Base-by-base conservation (phyloP, 805 yeast genomes). In the Ogataea populi-albae region DNA sequence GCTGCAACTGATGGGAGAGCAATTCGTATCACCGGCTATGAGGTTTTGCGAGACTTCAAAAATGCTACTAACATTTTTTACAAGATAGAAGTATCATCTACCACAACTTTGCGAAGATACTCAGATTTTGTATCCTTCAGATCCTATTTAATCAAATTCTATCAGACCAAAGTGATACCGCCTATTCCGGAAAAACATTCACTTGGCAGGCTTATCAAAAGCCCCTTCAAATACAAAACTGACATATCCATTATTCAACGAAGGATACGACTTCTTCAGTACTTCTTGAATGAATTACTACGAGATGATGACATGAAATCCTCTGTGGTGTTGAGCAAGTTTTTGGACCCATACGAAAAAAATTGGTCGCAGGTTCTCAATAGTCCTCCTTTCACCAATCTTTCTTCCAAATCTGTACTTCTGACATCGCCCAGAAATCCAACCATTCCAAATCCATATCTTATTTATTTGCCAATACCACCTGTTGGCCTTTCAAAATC, bases 151-250 rank as follows among this genome's bases (percentile, higher is more conserved):
- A 65, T 77, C 2, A 77, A 79, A 45, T 67, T 89, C 35, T 81
- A 83, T 50, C 98, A 98, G 4, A 78, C 94, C 4, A 62, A 85
- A n/a, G 75, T 93, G 8, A 77, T 93, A 7, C 98, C 99, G 3
- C 96, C 97, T 1, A 86, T 93, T n/a, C 98, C 98, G 0, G 84
- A 81, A 55, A 85, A 84, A 52, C 93, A 84, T 43, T 69, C 79
- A 2, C 45, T 76, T 11, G 61, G 73, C 28, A 44, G 52, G 25
- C 42, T 60, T 14, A 40, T 63, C 14, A 47, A 47, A 18, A 53
- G 54, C 32, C 66, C 66, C 2, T 54, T 61, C 26, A 46, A 45
- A 18, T 61, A 61, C 39, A 59, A 55, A 29, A 43, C 45, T 7
- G 65, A 61, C 34, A 32, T 45, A 2, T 45, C 46, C 19, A 57